Evolutionary conservation across 176 grass and related monocot species (phyloP).

Genomic region (Oryza nivara): DNA sequence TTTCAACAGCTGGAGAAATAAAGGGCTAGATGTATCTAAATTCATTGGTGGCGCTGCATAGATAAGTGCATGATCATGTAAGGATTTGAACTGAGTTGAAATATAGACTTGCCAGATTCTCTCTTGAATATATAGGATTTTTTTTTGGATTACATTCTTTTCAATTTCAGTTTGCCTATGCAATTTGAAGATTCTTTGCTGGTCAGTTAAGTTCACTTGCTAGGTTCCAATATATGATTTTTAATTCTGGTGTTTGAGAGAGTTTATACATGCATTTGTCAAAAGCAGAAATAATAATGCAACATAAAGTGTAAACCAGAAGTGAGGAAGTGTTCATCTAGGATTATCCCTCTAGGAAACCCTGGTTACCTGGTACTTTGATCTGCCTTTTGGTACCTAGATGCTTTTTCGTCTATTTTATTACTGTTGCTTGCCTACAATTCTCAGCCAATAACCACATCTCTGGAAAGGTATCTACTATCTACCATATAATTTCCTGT

Average conservation of each 20-base stretch:
- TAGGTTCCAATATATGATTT: not conserved
- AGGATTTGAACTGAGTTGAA: conserved; percentile 25
- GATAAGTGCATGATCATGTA: conserved; percentile 25
- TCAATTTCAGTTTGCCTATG: not conserved
- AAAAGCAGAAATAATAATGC: conserved; percentile 14
- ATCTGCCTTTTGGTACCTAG: not conserved
- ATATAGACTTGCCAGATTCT: not conserved
- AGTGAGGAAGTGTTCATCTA: not conserved
- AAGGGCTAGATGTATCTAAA: conserved; percentile 29
- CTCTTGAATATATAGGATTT: not conserved
- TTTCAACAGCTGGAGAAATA: not conserved
- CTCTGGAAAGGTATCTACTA: not conserved
- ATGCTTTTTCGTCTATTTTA: conserved; percentile 14
- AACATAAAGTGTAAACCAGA: not conserved
- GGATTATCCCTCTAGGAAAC: not conserved
- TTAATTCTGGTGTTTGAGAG: not conserved
- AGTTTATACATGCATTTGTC: not conserved
- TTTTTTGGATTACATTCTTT: not conserved
- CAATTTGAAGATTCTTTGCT: not conserved
- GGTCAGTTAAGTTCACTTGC: not conserved
- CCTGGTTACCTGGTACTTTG: not conserved
- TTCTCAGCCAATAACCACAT: not conserved
- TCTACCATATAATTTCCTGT: not conserved
- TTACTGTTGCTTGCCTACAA: not conserved
- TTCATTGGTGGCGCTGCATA: conserved; percentile 7